phyloP scores from a whole-genome alignment of 352 stramenopile genomes.

The Phytopythium chamaehyphon region DNA sequence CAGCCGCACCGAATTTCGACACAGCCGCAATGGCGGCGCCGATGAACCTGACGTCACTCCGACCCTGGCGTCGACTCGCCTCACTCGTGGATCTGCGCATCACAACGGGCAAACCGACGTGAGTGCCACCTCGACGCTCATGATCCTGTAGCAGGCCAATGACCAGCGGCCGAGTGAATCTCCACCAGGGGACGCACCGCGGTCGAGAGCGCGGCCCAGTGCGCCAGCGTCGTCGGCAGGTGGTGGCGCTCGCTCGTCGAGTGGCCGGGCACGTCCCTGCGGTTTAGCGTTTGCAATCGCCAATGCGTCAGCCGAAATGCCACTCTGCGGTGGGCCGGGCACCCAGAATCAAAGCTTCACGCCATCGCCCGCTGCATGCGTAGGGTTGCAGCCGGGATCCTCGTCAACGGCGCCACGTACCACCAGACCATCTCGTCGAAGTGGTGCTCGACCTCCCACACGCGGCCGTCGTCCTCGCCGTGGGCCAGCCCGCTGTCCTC shows the following conservation, averaged over 20 bases:
- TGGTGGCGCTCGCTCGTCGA: conserved; percentile 45
- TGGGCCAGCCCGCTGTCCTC: conserved; percentile 59
- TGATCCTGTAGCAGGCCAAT: too few relatives aligned
- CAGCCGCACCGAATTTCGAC: too few relatives aligned
- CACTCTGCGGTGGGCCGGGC: not conserved
- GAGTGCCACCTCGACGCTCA: not conserved
- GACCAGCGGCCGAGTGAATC: too few relatives aligned
- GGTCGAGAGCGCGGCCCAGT: conserved; percentile 52
- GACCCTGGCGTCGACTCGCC: too few relatives aligned
- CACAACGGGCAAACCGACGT: not conserved
- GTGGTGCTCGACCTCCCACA: conserved; percentile 78
- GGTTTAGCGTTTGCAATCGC: not conserved
- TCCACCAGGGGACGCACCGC: too few relatives aligned
- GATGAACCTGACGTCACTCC: not conserved
- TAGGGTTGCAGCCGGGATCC: too few relatives aligned
- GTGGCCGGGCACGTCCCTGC: conserved; percentile 56
- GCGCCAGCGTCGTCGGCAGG: conserved; percentile 40
- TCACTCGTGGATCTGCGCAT: conserved; percentile 3
- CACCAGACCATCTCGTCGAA: conserved; percentile 70
- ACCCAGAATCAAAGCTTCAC: not conserved
- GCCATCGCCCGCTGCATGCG: too few relatives aligned
- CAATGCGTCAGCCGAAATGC: conserved; percentile 1
- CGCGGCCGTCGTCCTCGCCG: conserved; percentile 48
- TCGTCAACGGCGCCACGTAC: conserved; percentile 19
- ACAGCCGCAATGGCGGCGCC: too few relatives aligned